phyloP scores from a whole-genome alignment of 2,329 filamentous ascomycete genomes.

The Colletotrichum plurivorum region DNA sequence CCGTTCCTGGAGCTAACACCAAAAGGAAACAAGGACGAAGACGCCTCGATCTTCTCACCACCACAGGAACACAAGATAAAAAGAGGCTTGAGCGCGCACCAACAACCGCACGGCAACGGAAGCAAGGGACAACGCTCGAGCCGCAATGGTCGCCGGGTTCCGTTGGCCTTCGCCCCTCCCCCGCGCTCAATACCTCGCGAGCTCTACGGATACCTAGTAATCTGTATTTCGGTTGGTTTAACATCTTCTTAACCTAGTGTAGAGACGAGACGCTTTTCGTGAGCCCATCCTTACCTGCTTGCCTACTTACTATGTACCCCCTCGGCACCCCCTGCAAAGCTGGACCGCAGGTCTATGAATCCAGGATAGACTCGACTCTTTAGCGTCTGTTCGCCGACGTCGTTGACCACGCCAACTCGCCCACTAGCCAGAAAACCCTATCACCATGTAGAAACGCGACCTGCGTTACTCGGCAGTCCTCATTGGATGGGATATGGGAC shows the following conservation, averaged over 20 bases:
- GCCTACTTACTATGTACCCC: too few relatives aligned
- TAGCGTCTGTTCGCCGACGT: slow-evolving; percentile 39
- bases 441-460: slow-evolving; percentile 19
- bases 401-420: slow-evolving; percentile 20
- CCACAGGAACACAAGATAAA: background rate
- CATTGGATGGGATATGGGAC: slow-evolving; percentile 12
- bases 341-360: too few relatives aligned
- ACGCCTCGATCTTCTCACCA: background rate
- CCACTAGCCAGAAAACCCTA: slow-evolving; percentile 26
- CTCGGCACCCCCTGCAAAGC: too few relatives aligned
- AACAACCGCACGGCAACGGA: slow-evolving; percentile 22
- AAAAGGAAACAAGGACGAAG: slow-evolving; percentile 16
- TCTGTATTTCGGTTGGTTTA: background rate
- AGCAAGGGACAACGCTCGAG: slow-evolving; percentile 25
- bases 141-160: slow-evolving; percentile 20
- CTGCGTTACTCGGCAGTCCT: background rate
- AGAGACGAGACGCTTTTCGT: too few relatives aligned
- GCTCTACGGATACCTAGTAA: background rate
- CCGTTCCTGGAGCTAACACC: slow-evolving; percentile 19
- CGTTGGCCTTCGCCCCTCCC: background rate
- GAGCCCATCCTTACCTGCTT: too few relatives aligned
- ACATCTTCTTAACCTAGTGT: too few relatives aligned
- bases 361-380: too few relatives aligned
- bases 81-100: slow-evolving; percentile 20
- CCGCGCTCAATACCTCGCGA: background rate